Evolutionary conservation across 1,284 basidiomycete species (phyloP).

Genomic region (Exobasidium cylindrosporum): DNA sequence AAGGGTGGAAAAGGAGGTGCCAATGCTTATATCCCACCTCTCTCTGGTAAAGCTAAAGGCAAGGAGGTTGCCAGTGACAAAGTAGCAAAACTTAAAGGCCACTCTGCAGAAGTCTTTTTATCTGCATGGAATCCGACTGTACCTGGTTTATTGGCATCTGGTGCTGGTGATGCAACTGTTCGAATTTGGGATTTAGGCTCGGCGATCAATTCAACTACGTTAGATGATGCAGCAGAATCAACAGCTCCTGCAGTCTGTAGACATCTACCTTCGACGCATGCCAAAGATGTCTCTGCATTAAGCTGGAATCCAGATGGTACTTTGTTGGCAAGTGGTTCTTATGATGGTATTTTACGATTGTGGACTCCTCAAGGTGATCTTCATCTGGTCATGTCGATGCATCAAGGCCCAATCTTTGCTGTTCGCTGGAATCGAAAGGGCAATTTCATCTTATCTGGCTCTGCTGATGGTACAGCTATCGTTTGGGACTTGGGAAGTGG

Average conservation of each 20-base stretch:
- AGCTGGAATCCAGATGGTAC: constrained; percentile 56
- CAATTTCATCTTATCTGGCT: constrained; percentile 49
- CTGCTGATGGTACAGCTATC: constrained; percentile 52
- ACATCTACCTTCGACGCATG: constrained; percentile 50
- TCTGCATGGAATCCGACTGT: constrained; percentile 55
- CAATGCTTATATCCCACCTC: constrained; percentile 3
- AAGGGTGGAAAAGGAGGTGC: neutral
- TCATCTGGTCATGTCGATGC: constrained; percentile 55
- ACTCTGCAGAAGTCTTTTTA: constrained; percentile 51
- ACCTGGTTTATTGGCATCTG: constrained; percentile 50
- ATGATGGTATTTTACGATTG: constrained; percentile 53
- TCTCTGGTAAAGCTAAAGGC: constrained; percentile 15
- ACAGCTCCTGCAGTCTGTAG: constrained; percentile 46
- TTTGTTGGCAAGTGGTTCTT: constrained; percentile 51
- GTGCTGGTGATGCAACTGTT: constrained; percentile 54
- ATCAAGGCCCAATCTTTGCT: constrained; percentile 53
- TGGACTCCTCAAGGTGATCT: constrained; percentile 55
- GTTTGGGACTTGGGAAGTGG: constrained; percentile 54
- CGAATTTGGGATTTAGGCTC: constrained; percentile 51
- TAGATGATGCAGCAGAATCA: constrained; percentile 1
- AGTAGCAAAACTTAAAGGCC: constrained; percentile 40
- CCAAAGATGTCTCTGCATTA: constrained; percentile 52
- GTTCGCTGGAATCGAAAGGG: constrained; percentile 54
- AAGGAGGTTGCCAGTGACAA: constrained; percentile 24
- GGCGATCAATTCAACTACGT: neutral